Evolutionary conservation across 345 rosid genomes (phyloP).

Genomic region (Gossypium rotundifolium): DNA sequence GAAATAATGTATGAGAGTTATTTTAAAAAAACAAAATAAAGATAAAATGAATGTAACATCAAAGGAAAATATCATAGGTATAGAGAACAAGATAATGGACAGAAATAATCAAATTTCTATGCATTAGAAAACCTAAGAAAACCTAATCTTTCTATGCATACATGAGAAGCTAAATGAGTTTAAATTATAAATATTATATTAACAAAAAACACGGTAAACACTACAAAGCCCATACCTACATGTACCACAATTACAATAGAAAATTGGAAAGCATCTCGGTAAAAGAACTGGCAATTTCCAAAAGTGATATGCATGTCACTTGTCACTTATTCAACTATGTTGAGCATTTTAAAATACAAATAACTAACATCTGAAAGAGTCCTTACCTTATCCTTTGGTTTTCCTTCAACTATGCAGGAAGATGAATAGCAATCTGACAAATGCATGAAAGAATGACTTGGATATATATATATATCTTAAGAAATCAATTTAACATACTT

Average conservation of each 20-base stretch:
- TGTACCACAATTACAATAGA: neutral
- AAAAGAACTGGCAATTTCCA: conserved; percentile 6
- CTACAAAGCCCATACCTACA: too few species aligned
- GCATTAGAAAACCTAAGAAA: too few species aligned
- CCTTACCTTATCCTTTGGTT: conserved; percentile 79
- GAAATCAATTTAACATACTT: neutral
- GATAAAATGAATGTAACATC: neutral
- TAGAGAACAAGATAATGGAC: neutral
- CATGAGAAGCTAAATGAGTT: too few species aligned
- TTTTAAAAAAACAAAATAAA: neutral
- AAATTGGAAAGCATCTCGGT: neutral
- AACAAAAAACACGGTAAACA: too few species aligned
- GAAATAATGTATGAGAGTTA: neutral
- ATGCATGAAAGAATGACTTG: neutral
- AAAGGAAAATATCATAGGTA: neutral
- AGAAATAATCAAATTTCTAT: neutral
- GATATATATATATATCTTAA: neutral
- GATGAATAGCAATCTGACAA: neutral
- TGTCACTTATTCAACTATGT: neutral
- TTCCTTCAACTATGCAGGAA: conserved; percentile 41
- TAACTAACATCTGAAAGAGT: conserved; percentile 9
- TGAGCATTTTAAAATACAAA: neutral
- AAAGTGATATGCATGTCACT: neutral
- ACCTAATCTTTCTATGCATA: too few species aligned
- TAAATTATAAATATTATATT: too few species aligned